A percentile compares a stretch with the other conserved stretches of the same genome.
Evolutionary conservation across 2,329 filamentous ascomycete species (phyloP).

Genomic region (Fusarium avenaceum): DNA sequence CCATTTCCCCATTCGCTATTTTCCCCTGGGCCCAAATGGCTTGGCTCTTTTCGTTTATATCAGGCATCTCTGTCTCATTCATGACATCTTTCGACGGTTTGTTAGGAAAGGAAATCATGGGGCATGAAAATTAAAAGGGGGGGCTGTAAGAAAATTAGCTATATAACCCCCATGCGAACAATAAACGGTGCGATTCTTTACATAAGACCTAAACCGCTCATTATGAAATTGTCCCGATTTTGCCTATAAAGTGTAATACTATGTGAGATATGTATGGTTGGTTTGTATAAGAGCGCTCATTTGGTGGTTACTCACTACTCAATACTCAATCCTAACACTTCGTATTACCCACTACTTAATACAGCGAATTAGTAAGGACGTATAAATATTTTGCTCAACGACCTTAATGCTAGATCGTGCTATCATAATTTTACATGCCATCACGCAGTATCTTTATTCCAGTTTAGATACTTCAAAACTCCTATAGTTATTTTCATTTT

Average conservation of each 20-base stretch:
- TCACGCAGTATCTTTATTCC: background rate
- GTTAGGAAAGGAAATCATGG: conserved; percentile 3
- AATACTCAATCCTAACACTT: background rate
- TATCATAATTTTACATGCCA: background rate
- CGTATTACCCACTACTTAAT: background rate
- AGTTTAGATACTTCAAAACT: background rate
- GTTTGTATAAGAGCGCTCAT: background rate
- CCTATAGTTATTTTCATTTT: conserved; percentile 9
- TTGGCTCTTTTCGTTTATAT: conserved; percentile 7
- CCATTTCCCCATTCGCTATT: conserved; percentile 3
- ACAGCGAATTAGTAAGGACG: background rate
- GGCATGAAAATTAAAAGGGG: conserved; percentile 23
- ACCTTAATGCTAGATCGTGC: background rate
- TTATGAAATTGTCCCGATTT: background rate
- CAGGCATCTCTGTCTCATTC: conserved; percentile 2
- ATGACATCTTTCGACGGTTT: conserved; percentile 16
- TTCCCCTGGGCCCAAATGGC: background rate
- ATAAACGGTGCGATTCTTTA: conserved; percentile 6
- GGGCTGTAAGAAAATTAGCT: conserved; percentile 13
- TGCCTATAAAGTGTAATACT: background rate
- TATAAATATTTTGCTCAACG: background rate
- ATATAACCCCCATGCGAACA: background rate
- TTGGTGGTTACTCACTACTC: background rate
- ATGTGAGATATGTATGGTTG: background rate
- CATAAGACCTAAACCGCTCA: background rate